These are phyloP conservation scores for Ploettnerulaceae sp. DNA, from an alignment of 2,329 filamentous ascomycete genomes.

Conservation along the genomic window DNA sequence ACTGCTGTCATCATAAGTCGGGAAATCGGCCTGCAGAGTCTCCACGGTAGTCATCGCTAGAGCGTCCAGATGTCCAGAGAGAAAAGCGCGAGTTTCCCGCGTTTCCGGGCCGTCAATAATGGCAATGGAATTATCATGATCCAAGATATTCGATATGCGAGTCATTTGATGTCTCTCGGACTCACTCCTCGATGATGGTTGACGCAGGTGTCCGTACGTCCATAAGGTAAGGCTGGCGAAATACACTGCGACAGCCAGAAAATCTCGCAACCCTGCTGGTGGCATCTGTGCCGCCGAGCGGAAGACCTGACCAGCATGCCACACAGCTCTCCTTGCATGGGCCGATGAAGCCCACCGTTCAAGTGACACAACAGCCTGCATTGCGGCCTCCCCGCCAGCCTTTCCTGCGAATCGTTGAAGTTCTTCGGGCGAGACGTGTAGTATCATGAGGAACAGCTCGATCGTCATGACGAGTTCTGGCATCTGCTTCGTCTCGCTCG, in stretches of 20 bases:
- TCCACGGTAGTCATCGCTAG: not conserved
- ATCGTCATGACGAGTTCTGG: slow-evolving; percentile 3
- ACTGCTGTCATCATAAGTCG: not conserved
- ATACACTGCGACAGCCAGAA: slow-evolving; percentile 64
- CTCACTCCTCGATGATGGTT: not conserved
- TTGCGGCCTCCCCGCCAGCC: slow-evolving; percentile 18
- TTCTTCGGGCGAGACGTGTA: slow-evolving; percentile 16
- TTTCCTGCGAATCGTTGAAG: slow-evolving; percentile 21
- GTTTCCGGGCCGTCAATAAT: slow-evolving; percentile 26
- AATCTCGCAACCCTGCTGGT: slow-evolving; percentile 53
- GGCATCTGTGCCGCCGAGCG: slow-evolving; percentile 41
- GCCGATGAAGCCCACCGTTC: slow-evolving; percentile 8
- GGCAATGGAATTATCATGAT: slow-evolving; percentile 17
- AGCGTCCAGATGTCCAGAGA: not conserved
- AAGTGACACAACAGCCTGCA: slow-evolving; percentile 1
- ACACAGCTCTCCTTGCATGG: slow-evolving; percentile 13
- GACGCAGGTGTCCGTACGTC: slow-evolving; percentile 50
- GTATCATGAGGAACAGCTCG: slow-evolving; percentile 19
- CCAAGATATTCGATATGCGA: not conserved
- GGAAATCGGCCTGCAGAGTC: not conserved
- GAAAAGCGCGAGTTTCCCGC: not conserved
- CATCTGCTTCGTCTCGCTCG: not conserved
- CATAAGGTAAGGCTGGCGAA: slow-evolving; percentile 65
- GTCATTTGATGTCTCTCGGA: not conserved
- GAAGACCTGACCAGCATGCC: slow-evolving; percentile 23